Conservation (phyloP, 1,284 basidiomycete genomes). For the Cryptococcus sp. region DNA sequence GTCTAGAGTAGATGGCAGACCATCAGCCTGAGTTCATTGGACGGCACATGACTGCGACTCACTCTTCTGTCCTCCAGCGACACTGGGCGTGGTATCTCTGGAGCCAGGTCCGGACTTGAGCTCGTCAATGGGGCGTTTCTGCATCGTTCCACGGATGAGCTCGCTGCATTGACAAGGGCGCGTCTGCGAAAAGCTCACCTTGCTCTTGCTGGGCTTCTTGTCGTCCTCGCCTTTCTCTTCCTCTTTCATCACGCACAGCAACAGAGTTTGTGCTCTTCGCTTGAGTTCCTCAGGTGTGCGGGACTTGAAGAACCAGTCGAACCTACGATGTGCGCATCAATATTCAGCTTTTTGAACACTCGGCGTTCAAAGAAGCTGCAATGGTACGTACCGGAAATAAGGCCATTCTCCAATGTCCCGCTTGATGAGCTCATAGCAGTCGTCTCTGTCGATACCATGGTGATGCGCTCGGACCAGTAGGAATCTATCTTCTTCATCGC, state of each 20-base stretch:
- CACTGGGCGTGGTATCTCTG: slow-evolving; percentile 47
- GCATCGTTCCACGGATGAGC: slow-evolving; percentile 4
- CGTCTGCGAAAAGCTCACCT: slow-evolving; percentile 26
- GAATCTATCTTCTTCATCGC: slow-evolving; percentile 96
- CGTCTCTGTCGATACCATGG: slow-evolving; percentile 88
- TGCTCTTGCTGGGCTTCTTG: slow-evolving; percentile 46
- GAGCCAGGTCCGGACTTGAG: slow-evolving; percentile 45
- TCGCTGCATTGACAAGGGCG: background rate
- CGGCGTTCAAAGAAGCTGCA: background rate
- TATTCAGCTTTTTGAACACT: background rate
- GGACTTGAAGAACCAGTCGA: slow-evolving; percentile 99
- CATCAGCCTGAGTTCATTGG: background rate
- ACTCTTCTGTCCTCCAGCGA: slow-evolving; percentile 21
- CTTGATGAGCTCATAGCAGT: slow-evolving; percentile 95
- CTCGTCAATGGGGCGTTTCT: slow-evolving; percentile 56
- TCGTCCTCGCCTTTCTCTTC: slow-evolving; percentile 60
- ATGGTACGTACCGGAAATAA: slow-evolving; percentile 67
- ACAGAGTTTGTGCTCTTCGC: slow-evolving; percentile 82
- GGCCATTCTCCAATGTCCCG: slow-evolving; percentile 93
- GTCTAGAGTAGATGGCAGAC: slow-evolving; percentile 11
- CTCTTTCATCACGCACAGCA: slow-evolving; percentile 92
- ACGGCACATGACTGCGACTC: slow-evolving; percentile 4
- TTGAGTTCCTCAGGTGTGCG: slow-evolving; percentile 88
- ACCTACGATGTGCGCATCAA: slow-evolving; percentile 46
- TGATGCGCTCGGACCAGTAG: slow-evolving; percentile 86